Base-by-base conservation (phyloP, 257 asterid genomes). In the Solanum chilense region DNA sequence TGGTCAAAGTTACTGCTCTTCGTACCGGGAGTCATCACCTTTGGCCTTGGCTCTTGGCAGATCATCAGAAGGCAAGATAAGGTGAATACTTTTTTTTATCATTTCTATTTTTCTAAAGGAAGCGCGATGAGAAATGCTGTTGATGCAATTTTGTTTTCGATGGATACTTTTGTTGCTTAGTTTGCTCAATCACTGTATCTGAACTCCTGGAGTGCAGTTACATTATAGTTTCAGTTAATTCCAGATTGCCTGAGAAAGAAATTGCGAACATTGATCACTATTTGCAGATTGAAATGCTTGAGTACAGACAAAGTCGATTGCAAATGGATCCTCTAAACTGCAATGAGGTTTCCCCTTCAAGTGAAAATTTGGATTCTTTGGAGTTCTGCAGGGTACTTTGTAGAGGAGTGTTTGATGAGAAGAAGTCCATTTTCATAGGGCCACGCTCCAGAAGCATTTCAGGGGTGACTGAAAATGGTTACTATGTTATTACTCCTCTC, bases 11-110 rank as follows among this genome's bases (percentile, higher is more conserved):
- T 97, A 87, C 76, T 97, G 85, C 98, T 97, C 88, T 97, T 95
- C 81, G 44, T 96, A 77, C 99, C 99, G 11, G 99, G 99, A 84
- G 95, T 96, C 69, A 91, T 97, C 68, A 90, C 98, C 41, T 97
- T 97, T 89, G 99, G 99, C 88, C 98, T 96, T 68, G 99, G 99
- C 86, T 90, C 98, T 44, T 97, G 99, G 99, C 99, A 97, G 87
- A 92, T 97, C 80, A 82, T 97, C 89, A 90, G 99, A 91, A 93
- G 99, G 89, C 95, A 92, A 87, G 99, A 96, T 86, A 97, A 97
- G 98, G 99, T 95, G 64, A 41, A 7, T 20, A 82, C 13, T 56
- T 49, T 42, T 42, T 18, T 3, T 35, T 25, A 35, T n/a, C 47
- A 85, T 70, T 52, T 14, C 39, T 21, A 64, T 74, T 21, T 20